Evolutionary conservation across 768 basidiomycete genomes (phyloP).

Genomic region (Kwoniella dejecticola): DNA sequence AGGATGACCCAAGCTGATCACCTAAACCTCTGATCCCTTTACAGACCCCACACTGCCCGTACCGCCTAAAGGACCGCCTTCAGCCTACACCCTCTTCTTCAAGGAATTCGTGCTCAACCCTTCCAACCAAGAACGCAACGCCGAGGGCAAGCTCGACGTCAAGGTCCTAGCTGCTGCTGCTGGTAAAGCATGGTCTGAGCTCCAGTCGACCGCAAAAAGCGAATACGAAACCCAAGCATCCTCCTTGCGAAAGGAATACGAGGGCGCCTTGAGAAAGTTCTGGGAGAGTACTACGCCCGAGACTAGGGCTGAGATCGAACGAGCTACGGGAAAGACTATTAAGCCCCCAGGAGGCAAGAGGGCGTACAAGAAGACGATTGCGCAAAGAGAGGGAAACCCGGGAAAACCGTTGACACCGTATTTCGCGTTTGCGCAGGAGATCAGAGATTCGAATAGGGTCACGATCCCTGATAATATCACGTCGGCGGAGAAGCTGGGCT

Average conservation of each 20-base stretch:
- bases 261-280: slow-evolving; percentile 32
- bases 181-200: slow-evolving; percentile 27
- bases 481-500: slow-evolving; percentile 2
- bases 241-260: slow-evolving; percentile 19
- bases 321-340: slow-evolving; percentile 34
- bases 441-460: slow-evolving; percentile 22
- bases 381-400: slow-evolving; percentile 29
- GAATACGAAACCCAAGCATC: slow-evolving; percentile 19
- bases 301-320: slow-evolving; percentile 27
- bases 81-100: slow-evolving; percentile 40
- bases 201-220: slow-evolving; percentile 21
- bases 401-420: slow-evolving; percentile 35
- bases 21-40: no score
- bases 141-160: slow-evolving; percentile 31
- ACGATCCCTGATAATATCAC: slow-evolving; percentile 6
- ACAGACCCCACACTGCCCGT: slow-evolving; percentile 34
- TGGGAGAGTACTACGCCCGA: slow-evolving; percentile 27
- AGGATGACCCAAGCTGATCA: no score
- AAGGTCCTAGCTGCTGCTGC: slow-evolving; percentile 12
- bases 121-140: slow-evolving; percentile 1
- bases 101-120: slow-evolving; percentile 30
- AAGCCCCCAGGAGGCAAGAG: slow-evolving; percentile 35
- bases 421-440: slow-evolving; percentile 35
- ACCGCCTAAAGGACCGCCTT: slow-evolving; percentile 26
- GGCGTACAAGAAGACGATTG: slow-evolving; percentile 16